Evolutionary conservation across 768 basidiomycete species (phyloP).

Genomic region (Lactarius quietus): DNA sequence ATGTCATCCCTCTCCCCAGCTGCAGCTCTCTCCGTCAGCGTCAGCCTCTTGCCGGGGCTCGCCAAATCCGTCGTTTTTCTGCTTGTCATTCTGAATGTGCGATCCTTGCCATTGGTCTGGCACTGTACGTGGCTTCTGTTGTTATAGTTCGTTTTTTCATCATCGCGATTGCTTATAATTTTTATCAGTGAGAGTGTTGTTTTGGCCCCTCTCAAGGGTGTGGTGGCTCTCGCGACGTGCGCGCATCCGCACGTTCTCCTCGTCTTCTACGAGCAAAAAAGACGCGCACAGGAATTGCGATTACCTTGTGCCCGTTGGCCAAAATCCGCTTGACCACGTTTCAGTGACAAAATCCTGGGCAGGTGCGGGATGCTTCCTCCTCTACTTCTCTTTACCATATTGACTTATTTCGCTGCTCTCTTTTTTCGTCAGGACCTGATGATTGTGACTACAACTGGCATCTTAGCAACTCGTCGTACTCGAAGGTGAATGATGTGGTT

Average conservation of each 20-base stretch:
- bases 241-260: slow-evolving; percentile 14
- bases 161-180: neutral
- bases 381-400: neutral
- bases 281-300: slow-evolving; percentile 16
- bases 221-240: slow-evolving; percentile 5
- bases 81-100: slow-evolving; percentile 1
- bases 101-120: slow-evolving; percentile 25
- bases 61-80: slow-evolving; percentile 8
- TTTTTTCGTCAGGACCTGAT: slow-evolving; percentile 49
- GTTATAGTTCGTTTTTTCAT: neutral
- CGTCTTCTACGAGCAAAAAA: slow-evolving; percentile 1
- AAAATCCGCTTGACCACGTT: slow-evolving; percentile 27
- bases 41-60: slow-evolving; percentile 17
- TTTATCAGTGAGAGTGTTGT: slow-evolving; percentile 16
- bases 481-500: slow-evolving; percentile 47
- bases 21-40: neutral
- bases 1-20: neutral
- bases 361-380: neutral
- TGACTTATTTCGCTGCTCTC: neutral
- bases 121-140: slow-evolving; percentile 19
- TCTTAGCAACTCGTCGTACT: slow-evolving; percentile 78
- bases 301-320: slow-evolving; percentile 25
- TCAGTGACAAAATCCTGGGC: slow-evolving; percentile 27
- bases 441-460: slow-evolving; percentile 74
- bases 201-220: slow-evolving; percentile 12